Conservation (phyloP, 768 basidiomycete species). For the Lactifluus piperatus region DNA sequence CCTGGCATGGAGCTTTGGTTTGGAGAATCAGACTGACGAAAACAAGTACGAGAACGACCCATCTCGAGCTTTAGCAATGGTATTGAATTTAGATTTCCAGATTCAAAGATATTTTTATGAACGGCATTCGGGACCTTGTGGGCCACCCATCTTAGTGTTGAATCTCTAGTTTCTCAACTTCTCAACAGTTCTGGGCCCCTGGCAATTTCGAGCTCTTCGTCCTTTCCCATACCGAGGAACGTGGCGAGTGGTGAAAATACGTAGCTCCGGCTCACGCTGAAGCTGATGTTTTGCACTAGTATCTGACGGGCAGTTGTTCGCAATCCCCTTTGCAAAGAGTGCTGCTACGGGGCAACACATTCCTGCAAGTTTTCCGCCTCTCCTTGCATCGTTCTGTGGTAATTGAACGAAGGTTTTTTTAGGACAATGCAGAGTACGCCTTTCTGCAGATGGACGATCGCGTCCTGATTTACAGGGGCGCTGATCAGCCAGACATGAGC, state of each 20-base stretch:
- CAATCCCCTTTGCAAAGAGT: conserved; percentile 90
- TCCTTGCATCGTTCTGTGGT: neutral
- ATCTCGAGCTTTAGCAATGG: neutral
- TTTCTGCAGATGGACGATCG: conserved; percentile 95
- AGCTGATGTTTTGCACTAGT: conserved; percentile 30
- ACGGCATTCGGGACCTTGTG: conserved; percentile 68
- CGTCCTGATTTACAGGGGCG: conserved; percentile 86
- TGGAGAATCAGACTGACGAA: conserved; percentile 51
- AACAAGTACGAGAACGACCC: conserved; percentile 31
- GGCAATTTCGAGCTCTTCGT: conserved; percentile 87
- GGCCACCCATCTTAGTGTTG: conserved; percentile 23
- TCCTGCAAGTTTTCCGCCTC: conserved; percentile 47
- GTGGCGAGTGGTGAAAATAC: conserved; percentile 33
- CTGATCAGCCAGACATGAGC: conserved; percentile 96
- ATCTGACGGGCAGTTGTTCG: conserved; percentile 64
- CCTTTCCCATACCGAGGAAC: conserved; percentile 46
- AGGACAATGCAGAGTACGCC: conserved; percentile 95
- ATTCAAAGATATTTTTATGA: conserved; percentile 82
- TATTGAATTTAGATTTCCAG: conserved; percentile 21
- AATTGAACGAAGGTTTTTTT: conserved; percentile 2
- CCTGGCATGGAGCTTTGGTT: conserved; percentile 67
- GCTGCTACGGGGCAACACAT: conserved; percentile 87
- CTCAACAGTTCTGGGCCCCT: conserved; percentile 78
- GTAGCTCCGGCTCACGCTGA: neutral
- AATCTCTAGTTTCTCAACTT: neutral